Evolutionary conservation across 352 stramenopile species (phyloP).

Genomic region (Peronospora belbahrii): DNA sequence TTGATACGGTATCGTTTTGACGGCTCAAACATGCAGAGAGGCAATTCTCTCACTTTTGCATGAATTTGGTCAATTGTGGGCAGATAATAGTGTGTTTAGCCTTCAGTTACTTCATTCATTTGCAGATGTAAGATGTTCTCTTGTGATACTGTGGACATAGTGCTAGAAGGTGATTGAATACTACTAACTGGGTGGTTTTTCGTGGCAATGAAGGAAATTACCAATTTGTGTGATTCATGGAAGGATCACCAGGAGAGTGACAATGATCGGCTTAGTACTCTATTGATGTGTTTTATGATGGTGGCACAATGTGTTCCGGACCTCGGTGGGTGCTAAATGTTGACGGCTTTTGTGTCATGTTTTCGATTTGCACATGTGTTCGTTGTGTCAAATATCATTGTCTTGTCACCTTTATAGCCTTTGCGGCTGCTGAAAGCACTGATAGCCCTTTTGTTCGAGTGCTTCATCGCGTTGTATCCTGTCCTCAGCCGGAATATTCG

Average conservation of each 20-base stretch:
- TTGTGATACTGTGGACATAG: too few relatives aligned
- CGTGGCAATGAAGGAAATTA: slow-evolving; percentile 34
- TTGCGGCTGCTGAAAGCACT: slow-evolving; percentile 3
- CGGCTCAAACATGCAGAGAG: slow-evolving; percentile 21
- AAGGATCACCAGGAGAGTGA: slow-evolving; percentile 19
- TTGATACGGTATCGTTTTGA: not conserved
- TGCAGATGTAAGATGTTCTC: slow-evolving; percentile 30
- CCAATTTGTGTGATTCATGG: slow-evolving; percentile 24
- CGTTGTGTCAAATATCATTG: not conserved
- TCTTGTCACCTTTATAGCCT: slow-evolving; percentile 4
- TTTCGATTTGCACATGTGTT: not conserved
- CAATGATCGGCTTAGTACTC: slow-evolving; percentile 29
- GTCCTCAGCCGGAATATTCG: slow-evolving; percentile 31
- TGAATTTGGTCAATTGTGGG: slow-evolving; percentile 43
- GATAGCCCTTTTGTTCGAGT: slow-evolving; percentile 28
- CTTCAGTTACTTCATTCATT: slow-evolving; percentile 58
- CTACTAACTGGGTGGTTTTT: not conserved
- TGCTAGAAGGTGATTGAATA: not conserved
- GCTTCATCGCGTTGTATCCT: slow-evolving; percentile 21
- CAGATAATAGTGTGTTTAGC: slow-evolving; percentile 66
- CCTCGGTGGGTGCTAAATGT: slow-evolving; percentile 26
- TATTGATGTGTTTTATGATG: slow-evolving; percentile 52
- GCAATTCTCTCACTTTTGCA: slow-evolving; percentile 43
- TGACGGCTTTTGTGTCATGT: not conserved
- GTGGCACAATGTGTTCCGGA: slow-evolving; percentile 39